Percentiles rank a stretch among this genome's conserved stretches.
Conservation (phyloP, 2,329 filamentous ascomycete species). For the Fusarium temperatum region DNA sequence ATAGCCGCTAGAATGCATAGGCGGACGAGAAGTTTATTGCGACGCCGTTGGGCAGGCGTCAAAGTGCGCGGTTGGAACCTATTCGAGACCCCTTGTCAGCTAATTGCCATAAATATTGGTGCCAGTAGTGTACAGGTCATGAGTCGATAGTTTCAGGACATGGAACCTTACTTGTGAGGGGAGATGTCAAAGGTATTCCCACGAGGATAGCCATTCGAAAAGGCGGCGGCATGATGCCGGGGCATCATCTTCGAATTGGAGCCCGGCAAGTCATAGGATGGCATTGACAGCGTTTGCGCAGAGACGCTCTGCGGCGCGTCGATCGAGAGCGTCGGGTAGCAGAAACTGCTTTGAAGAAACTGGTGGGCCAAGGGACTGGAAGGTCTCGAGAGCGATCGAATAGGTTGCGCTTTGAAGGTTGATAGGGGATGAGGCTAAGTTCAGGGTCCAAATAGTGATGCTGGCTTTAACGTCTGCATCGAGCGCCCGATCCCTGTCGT, state of each 20-base stretch:
- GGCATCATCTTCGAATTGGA: constrained; percentile 76
- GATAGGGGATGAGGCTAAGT: constrained; percentile 15
- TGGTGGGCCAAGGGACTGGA: background rate
- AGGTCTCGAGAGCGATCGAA: background rate
- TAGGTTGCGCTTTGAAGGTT: constrained; percentile 4
- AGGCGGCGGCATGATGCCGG: constrained; percentile 78
- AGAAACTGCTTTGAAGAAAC: background rate
- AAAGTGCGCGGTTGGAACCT: constrained; percentile 83
- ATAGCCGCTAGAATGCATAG: constrained; percentile 67
- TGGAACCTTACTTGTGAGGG: constrained; percentile 77
- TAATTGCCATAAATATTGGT: background rate
- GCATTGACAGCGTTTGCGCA: constrained; percentile 39
- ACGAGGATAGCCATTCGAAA: constrained; percentile 84
- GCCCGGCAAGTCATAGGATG: constrained; percentile 44
- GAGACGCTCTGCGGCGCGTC: constrained; percentile 34
- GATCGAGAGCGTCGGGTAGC: constrained; percentile 6
- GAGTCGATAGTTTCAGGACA: background rate
- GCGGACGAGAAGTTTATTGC: constrained; percentile 77
- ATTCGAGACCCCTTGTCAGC: constrained; percentile 19
- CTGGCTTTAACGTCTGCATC: constrained; percentile 4
- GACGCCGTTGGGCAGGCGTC: constrained; percentile 74
- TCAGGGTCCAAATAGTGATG: background rate
- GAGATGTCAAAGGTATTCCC: constrained; percentile 85
- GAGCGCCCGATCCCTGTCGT: background rate
- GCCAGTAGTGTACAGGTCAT: background rate